Percentiles rank a stretch among this genome's conserved stretches.
phyloP scores from a whole-genome alignment of 306 rosid species.

The Hippophae tibetana region DNA sequence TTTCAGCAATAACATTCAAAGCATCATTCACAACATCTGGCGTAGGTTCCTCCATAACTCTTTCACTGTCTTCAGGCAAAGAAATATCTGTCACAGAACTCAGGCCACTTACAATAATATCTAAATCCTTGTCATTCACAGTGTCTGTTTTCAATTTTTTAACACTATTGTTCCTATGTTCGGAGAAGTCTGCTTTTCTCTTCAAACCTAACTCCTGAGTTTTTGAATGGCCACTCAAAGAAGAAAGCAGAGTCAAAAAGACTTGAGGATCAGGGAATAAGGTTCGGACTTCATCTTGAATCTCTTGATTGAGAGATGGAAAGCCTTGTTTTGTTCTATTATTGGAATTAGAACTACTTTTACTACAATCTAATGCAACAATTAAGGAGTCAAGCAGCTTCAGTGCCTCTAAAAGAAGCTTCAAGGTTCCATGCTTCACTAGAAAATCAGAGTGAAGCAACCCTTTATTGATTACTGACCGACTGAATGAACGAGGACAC shows the following conservation, averaged over 20 bases:
- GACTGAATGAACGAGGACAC: conserved; percentile 68
- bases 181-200: conserved; percentile 38
- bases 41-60: conserved; percentile 20
- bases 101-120: conserved; percentile 65
- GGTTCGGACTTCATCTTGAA: conserved; percentile 58
- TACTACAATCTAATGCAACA: conserved; percentile 27
- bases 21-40: conserved; percentile 37
- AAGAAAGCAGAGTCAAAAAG: conserved; percentile 52
- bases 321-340: conserved; percentile 16
- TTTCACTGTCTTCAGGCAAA: conserved; percentile 20
- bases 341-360: conserved; percentile 16
- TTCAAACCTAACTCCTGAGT: conserved; percentile 28
- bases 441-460: conserved; percentile 58
- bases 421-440: conserved; percentile 72
- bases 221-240: conserved; percentile 45
- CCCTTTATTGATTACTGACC: conserved; percentile 65
- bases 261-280: conserved; percentile 81
- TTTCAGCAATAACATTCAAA: conserved; percentile 35
- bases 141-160: conserved; percentile 47
- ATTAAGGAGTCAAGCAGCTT: conserved; percentile 55
- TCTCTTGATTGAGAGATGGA: conserved; percentile 46
- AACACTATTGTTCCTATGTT: conserved; percentile 20
- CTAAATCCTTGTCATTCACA: conserved; percentile 35
- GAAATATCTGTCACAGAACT: conserved; percentile 29
- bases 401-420: conserved; percentile 69